These are phyloP conservation scores for Lagenidium sp. DNA, from an alignment of 352 stramenopile genomes.

Conservation along the genomic window DNA sequence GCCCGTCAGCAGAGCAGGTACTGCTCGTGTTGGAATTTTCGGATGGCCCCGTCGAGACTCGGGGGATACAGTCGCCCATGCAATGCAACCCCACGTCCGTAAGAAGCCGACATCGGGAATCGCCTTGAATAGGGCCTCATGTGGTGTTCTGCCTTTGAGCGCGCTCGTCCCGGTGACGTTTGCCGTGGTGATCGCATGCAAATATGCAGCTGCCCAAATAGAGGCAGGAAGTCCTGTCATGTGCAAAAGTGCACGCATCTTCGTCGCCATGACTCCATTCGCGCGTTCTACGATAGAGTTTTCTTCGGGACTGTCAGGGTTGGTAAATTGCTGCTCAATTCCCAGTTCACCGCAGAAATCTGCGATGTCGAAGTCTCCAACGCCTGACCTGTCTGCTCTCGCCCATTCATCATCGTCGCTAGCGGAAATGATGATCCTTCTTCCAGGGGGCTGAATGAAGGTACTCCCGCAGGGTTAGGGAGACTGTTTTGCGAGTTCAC, in stretches of 20 bases:
- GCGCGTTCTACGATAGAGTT: constrained; percentile 9
- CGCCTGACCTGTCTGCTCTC: too few relatives aligned
- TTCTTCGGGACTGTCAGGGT: constrained; percentile 13
- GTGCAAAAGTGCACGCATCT: constrained; percentile 7
- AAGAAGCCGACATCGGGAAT: constrained; percentile 4
- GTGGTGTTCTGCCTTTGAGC: constrained; percentile 3
- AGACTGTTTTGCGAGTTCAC: too few relatives aligned
- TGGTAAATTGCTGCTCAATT: constrained; percentile 8
- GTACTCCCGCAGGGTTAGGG: too few relatives aligned
- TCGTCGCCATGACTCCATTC: not conserved
- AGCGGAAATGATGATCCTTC: too few relatives aligned
- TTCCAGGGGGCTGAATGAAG: too few relatives aligned
- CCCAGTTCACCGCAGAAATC: constrained; percentile 3
- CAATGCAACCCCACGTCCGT: constrained; percentile 11
- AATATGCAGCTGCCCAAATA: constrained; percentile 9
- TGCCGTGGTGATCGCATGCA: constrained; percentile 5
- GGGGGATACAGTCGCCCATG: constrained; percentile 1
- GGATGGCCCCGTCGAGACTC: constrained; percentile 1
- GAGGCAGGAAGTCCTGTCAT: constrained; percentile 5
- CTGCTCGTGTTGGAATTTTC: constrained; percentile 8
- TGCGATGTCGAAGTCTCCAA: too few relatives aligned
- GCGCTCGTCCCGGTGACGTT: constrained; percentile 7
- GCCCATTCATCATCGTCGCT: too few relatives aligned
- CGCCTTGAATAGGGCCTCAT: constrained; percentile 3
- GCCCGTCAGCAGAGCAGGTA: constrained; percentile 1